Percentiles rank a stretch among this genome's conserved stretches.
Conservation (phyloP, 75 land plant species). For the Isoetes taiwanensis region DNA sequence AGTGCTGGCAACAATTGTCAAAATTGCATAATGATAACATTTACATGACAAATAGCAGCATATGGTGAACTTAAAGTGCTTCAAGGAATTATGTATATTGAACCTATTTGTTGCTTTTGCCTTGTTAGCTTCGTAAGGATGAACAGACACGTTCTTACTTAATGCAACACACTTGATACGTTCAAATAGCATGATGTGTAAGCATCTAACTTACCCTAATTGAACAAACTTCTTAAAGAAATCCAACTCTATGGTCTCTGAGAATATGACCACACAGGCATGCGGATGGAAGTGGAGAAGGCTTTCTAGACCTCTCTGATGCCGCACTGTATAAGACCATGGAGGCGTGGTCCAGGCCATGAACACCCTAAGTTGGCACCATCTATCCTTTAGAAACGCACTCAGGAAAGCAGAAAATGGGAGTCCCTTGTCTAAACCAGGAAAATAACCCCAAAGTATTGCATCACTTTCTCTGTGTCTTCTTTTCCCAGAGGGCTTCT, state of each 20-base stretch:
- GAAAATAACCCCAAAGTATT: constrained; percentile 73
- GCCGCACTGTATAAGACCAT: constrained; percentile 73
- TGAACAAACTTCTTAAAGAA: constrained; percentile 71
- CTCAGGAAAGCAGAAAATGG: constrained; percentile 66
- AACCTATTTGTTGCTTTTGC: no score
- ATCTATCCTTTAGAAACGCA: constrained; percentile 35
- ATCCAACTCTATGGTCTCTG: constrained; percentile 79
- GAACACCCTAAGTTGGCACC: constrained; percentile 55
- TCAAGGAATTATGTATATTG: no score
- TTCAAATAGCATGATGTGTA: not conserved
- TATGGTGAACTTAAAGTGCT: no score
- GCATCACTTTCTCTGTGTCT: constrained; percentile 18
- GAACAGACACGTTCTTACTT: not conserved
- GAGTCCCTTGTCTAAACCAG: constrained; percentile 51
- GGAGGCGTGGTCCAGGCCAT: constrained; percentile 94
- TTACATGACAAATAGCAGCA: no score
- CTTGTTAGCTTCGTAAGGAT: no score
- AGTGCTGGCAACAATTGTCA: no score
- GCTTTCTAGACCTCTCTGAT: constrained; percentile 87
- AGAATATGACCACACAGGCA: constrained; percentile 87
- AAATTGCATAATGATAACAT: no score
- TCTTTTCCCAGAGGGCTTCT: not conserved
- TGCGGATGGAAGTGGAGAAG: constrained; percentile 52
- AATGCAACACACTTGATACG: not conserved
- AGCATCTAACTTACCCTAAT: constrained; percentile 47